Evolutionary conservation across 345 rosid genomes (phyloP), one percentile per base, ranked within the genome.

Genomic region (Crucihimalaya himalaica): DNA sequence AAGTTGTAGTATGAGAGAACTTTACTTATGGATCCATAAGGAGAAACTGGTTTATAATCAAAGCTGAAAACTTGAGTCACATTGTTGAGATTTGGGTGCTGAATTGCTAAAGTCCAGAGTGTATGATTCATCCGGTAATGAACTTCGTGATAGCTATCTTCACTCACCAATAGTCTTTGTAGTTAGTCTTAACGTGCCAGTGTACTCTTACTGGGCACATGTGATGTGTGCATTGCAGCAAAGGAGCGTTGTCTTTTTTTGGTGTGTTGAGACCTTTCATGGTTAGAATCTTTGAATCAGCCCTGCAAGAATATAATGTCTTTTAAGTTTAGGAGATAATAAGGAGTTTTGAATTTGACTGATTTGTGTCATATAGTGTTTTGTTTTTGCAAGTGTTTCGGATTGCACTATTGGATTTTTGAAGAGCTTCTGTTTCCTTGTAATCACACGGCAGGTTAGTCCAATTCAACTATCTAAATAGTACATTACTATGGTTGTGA

Each of bases 51-150:
- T 70, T 86, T 87, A 88, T 89, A 91, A 60, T 86, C 83, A 54
- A 93, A 87, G 83, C 96, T 91, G 79, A 93, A 93, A 63, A 93
- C 94, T 82, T 89, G 94, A 2, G 93, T 91, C 48, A 91, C 91
- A 27, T 87, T 91, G 79, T 91, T 86, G 64, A 93, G 91, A 80
- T 89, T 88, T 0, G 96, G 96, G 53, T 93, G 98, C 79, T 88
- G 97, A 40, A 88, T 63, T 8, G 84, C 93, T 0, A 93, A 81
- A 3, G 82, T 82, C 98, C 98, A 91, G 0, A 80, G 82, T 0
- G 98, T 48, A 77, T 86, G 88, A 73, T 93, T 93, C 91, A 86
- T 75, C 37, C 84, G 43, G 73, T 89, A 88, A 65, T 87, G 82
- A 91, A 89, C 70, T 89, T 91, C 5, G 90, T 87, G 47, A 93